Base-by-base conservation (phyloP, 441 rosid species). In the Mallotus repandus region DNA sequence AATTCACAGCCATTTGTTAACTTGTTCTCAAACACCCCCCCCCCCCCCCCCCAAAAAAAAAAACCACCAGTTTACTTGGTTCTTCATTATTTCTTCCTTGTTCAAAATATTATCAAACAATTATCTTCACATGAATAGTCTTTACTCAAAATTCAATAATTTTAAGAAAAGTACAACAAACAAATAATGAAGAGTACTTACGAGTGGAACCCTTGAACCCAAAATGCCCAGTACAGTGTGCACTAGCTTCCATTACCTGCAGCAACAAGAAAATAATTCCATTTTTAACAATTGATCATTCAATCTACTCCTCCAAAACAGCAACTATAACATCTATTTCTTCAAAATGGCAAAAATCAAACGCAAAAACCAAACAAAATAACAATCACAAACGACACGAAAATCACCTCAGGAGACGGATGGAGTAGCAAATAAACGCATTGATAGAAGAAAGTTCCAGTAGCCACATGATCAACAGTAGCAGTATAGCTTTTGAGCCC, bases 371-470 rank as follows among this genome's bases (percentile, higher is more conserved):
- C 29, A 38, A 5, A 22, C 49, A 46, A 2, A n/a, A 56, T 18
- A 2, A 0, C 16, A 21, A 65, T 21, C 22, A 9, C 54, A 74
- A 22, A 29, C 1, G 10, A 57, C 7, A 55, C 41, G 7, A 14
- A 53, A 25, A 50, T n/a, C 0, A 91, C 98, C 93, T 90, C 91
- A 6, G 89, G 70, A 41, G 93, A 81, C 6, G 90, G 87, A 56
- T 72, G 78, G 61, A 94, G 86, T 72, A 89, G 92, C 84, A 94
- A 79, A 74, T 63, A 86, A 55, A 92, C 90, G 77, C 97, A 88
- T 77, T 94, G 97, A 58, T 81, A 90, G 73, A 82, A 90, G 88
- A 90, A 90, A 76, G 93, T 86, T 18, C 97, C 98, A 0, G 91
- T 82, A 68, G 88, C 86, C 53, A 89, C 88, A 25, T 88, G 81